These are phyloP conservation scores for Xylaria sp. DNA, from an alignment of 2,329 filamentous ascomycete species.

Conservation along the genomic window DNA sequence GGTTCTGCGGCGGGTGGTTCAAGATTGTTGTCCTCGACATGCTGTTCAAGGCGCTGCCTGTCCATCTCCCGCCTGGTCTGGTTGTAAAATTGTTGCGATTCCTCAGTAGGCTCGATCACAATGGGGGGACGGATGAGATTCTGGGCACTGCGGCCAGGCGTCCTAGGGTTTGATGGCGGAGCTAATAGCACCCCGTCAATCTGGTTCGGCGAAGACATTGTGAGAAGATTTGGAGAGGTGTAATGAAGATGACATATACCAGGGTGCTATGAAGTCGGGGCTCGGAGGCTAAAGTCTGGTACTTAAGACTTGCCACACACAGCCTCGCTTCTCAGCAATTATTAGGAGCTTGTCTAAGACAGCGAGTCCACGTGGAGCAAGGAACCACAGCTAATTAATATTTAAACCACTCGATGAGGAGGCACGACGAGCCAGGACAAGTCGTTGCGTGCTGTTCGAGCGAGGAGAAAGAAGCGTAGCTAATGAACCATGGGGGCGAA, in stretches of 20 bases:
- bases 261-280: neutral
- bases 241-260: neutral
- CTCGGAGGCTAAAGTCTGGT: neutral
- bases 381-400: conserved; percentile 15
- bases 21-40: conserved; percentile 33
- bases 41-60: conserved; percentile 28
- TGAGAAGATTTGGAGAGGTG: neutral
- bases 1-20: conserved; percentile 29
- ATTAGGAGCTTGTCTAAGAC: neutral
- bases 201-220: conserved; percentile 30
- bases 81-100: conserved; percentile 40
- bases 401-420: neutral
- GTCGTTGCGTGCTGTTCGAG: conserved; percentile 13
- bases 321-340: conserved; percentile 19
- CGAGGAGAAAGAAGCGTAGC: conserved; percentile 11
- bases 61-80: conserved; percentile 35
- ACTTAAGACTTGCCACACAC: conserved; percentile 1
- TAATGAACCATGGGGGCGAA: conserved; percentile 27
- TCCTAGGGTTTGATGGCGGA: conserved; percentile 10
- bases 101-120: conserved; percentile 35
- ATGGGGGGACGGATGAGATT: conserved; percentile 22
- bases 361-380: conserved; percentile 3
- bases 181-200: conserved; percentile 8
- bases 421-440: conserved; percentile 4
- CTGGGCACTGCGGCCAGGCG: conserved; percentile 22